Evolutionary conservation across 2,329 filamentous ascomycete species (phyloP).

Genomic region (Botryosphaeria dothidea): DNA sequence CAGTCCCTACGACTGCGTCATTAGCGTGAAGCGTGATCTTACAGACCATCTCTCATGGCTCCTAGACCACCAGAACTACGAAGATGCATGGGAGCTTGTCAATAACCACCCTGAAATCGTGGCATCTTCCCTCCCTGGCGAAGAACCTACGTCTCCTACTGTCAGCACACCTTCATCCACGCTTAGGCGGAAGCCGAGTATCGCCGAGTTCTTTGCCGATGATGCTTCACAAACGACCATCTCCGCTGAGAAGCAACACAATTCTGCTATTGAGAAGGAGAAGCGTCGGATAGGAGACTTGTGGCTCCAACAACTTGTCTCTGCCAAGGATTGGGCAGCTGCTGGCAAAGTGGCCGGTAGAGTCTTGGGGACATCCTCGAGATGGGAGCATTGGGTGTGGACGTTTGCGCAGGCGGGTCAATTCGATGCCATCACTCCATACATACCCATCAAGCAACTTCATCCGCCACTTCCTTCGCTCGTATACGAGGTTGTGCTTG

Average conservation of each 20-base stretch:
- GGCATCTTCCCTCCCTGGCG: slow-evolving; percentile 36
- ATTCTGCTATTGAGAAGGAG: slow-evolving; percentile 76
- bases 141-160: slow-evolving; percentile 35
- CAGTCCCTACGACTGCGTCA: slow-evolving; percentile 94
- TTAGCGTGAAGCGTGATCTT: slow-evolving; percentile 84
- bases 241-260: slow-evolving; percentile 57
- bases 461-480: slow-evolving; percentile 75
- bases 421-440: slow-evolving; percentile 85
- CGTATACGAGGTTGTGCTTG: slow-evolving; percentile 86
- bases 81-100: slow-evolving; percentile 84
- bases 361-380: slow-evolving; percentile 74
- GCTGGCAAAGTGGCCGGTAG: slow-evolving; percentile 81
- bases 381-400: slow-evolving; percentile 97
- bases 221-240: slow-evolving; percentile 66
- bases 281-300: slow-evolving; percentile 89
- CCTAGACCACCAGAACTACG: slow-evolving; percentile 75
- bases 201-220: slow-evolving; percentile 72
- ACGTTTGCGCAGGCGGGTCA: slow-evolving; percentile 82
- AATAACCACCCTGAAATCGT: slow-evolving; percentile 79
- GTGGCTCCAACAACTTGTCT: slow-evolving; percentile 86
- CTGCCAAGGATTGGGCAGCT: slow-evolving; percentile 69
- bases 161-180: slow-evolving; percentile 47
- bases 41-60: slow-evolving; percentile 86
- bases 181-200: slow-evolving; percentile 29
- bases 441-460: slow-evolving; percentile 77